Conservation (phyloP, 768 basidiomycete genomes). For the Jaapia argillacea region DNA sequence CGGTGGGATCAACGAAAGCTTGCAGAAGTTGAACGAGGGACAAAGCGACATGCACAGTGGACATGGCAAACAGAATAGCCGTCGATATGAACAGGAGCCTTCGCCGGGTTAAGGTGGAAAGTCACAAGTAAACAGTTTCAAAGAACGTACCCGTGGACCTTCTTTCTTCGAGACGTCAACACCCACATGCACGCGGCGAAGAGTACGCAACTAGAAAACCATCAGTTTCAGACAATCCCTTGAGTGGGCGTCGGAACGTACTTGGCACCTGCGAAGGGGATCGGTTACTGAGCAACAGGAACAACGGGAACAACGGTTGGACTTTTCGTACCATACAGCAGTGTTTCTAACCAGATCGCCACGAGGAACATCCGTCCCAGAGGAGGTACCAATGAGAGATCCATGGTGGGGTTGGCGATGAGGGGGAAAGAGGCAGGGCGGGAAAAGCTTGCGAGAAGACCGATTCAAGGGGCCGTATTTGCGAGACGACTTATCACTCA, state of each 20-base stretch:
- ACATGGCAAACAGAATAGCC: background rate
- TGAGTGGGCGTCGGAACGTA: background rate
- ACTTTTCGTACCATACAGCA: background rate
- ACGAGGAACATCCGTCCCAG: too few relatives aligned
- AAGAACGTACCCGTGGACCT: background rate
- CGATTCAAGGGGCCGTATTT: too few relatives aligned
- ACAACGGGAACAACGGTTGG: background rate
- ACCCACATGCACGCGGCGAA: background rate
- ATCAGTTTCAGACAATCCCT: background rate
- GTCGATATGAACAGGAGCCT: background rate
- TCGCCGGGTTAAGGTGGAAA: background rate
- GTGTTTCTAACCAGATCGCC: background rate
- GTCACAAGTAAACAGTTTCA: background rate
- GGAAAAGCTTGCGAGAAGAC: too few relatives aligned
- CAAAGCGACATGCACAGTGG: background rate
- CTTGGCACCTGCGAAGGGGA: background rate
- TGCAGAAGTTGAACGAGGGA: background rate
- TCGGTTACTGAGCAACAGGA: background rate
- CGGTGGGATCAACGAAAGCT: background rate
- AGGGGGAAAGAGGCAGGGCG: too few relatives aligned
- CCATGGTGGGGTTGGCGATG: too few relatives aligned
- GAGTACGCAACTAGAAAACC: background rate
- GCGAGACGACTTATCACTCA: too few relatives aligned
- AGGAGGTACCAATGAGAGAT: too few relatives aligned
- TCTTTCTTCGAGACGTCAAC: background rate